Evolutionary conservation across 148 eudicot genomes (phyloP), one percentile per base, ranked within the genome.

Genomic region (Rhododendron simsii): DNA sequence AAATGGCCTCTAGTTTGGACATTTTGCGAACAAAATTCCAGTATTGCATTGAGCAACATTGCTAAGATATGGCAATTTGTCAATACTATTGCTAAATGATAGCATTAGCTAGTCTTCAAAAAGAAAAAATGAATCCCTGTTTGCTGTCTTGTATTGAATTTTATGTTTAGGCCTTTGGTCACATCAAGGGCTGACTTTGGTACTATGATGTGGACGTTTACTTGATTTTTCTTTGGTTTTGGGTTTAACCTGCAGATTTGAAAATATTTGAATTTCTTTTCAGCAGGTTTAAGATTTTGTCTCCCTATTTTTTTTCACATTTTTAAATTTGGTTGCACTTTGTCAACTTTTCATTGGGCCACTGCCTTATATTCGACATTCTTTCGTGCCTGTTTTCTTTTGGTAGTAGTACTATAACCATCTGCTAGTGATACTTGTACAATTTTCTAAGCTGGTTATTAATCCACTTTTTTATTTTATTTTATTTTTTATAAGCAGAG

Each of bases 401-500:
- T 67, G 74, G 15, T 77, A 9, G 80, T 77, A 77, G 45, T 21
- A 57, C 26, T 59, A 59, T 20, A 59, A 59, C 26, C 2, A 59
- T 59, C 26, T 5, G 26, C 65, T 59, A 20, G 65, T 59, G 65
- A 59, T 59, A 59, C n/a, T 77, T 35, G 30, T 78, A 78, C 7
- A 28, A 26, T 47, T 78, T 78, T 26, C 74, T 78, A 10, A 78
- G 16, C 33, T 48, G 50, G 81, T 78, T 30, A 78, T 78, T 78
- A 47, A 78, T 48, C 57, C 21, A 44, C 15, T 20, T 59, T 21
- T 59, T 59, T 7, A 5, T 57, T 57, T 16, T 15, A 3, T 2
- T 53, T 53, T 51, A 39, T 53, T 15, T 15, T 89, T 78, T 45
- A 23, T 89, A 88, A 63, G 80, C 93, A 96, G 98, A 95, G 89